A percentile compares a stretch with the other conserved stretches of the same genome.
phyloP scores from a whole-genome alignment of 2,329 filamentous ascomycete species.

The Calonectria pteridis region DNA sequence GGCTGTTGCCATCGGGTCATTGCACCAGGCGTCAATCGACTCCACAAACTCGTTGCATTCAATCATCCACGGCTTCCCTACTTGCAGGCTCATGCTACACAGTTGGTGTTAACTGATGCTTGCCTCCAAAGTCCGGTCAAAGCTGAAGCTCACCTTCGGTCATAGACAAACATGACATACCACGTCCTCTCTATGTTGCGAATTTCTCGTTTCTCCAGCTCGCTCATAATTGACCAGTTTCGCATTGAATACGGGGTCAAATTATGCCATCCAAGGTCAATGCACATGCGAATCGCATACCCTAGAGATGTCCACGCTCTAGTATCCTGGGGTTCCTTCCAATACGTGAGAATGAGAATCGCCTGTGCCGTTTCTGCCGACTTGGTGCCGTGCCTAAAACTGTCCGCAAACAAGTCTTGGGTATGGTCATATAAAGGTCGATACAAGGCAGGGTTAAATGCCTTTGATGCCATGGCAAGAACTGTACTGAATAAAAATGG shows the following conservation, averaged over 20 bases:
- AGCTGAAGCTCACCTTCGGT: constrained; percentile 48
- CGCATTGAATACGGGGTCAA: constrained; percentile 30
- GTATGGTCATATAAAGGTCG: constrained; percentile 24
- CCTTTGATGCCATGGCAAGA: constrained; percentile 51
- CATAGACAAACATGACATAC: constrained; percentile 55
- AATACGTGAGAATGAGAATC: constrained; percentile 55
- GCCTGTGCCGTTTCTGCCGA: constrained; percentile 55
- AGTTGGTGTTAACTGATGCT: neutral
- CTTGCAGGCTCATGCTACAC: constrained; percentile 54
- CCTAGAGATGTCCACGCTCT: constrained; percentile 55
- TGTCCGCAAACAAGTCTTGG: constrained; percentile 47
- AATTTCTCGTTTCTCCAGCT: constrained; percentile 41
- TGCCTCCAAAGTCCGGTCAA: neutral
- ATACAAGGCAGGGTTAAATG: constrained; percentile 51
- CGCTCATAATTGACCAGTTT: neutral
- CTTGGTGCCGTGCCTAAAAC: constrained; percentile 50
- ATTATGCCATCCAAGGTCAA: constrained; percentile 54
- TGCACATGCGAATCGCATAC: constrained; percentile 55
- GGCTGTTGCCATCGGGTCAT: constrained; percentile 44
- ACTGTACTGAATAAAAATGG: constrained; percentile 52
- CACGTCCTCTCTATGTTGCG: constrained; percentile 53
- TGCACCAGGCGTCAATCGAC: constrained; percentile 52
- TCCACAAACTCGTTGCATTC: constrained; percentile 52
- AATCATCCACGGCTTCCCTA: constrained; percentile 58
- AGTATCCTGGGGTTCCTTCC: constrained; percentile 57